Evolutionary conservation across 75 land plant genomes (phyloP).

Genomic region (Cunninghamia lanceolata): DNA sequence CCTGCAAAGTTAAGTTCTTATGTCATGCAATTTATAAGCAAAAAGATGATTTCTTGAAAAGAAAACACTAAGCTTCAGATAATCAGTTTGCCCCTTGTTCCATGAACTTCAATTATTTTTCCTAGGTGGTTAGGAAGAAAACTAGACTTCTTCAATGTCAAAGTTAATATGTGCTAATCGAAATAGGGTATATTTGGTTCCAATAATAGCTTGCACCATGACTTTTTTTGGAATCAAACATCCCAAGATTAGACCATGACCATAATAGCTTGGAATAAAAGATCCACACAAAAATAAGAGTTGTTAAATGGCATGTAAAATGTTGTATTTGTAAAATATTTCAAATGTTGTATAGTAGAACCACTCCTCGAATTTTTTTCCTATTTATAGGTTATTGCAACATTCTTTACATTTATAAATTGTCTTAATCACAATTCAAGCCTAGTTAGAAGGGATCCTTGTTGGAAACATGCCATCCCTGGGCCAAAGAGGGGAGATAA

Average conservation of each 20-base stretch:
- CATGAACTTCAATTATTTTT: not conserved
- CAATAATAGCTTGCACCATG: not conserved
- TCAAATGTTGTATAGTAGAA: no score
- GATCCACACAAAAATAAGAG: not conserved
- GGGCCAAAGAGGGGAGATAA: no score
- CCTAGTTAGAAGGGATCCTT: no score
- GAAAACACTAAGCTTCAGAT: not conserved
- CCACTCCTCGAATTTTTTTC: no score
- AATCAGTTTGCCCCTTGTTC: not conserved
- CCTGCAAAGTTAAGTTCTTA: not conserved
- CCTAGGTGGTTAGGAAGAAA: not conserved
- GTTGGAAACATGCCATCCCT: no score
- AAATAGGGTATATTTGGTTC: not conserved
- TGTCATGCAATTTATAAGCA: not conserved
- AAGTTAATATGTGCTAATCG: not conserved
- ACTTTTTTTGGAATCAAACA: not conserved
- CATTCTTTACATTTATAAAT: no score
- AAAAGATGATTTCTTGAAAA: not conserved
- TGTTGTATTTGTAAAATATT: not conserved
- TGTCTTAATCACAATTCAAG: no score
- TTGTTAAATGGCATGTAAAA: not conserved
- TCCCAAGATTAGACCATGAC: not conserved
- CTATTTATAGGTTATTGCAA: no score
- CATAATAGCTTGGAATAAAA: not conserved
- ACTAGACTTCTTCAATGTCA: not conserved